Base-by-base conservation (phyloP, 2,329 filamentous ascomycete species). In the Ascochyta pisi region DNA sequence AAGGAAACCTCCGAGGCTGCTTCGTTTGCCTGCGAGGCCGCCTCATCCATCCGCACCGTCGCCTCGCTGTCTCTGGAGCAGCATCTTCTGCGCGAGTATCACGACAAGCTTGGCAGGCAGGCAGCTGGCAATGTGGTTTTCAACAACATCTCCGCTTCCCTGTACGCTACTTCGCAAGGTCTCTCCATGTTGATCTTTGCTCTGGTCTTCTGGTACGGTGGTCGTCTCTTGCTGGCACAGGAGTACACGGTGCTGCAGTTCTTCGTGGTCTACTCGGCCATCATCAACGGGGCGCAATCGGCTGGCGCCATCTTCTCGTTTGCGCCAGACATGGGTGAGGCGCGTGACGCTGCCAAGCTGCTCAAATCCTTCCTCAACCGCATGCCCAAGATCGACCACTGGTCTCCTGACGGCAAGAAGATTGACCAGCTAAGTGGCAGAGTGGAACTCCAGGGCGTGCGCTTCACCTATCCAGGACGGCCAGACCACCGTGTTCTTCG, bases 251-350 rank as follows among this genome's bases (percentile, higher is more conserved):
- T 94, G 68, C 93, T 96, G 77, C 89, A 94, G 63, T 98, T 98
- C 83, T 99, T 97, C 78, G 81, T 98, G 46, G 92, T 91, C 70
- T 97, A 96, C 78, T 86, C 88, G 57, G 83, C 92, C 41, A 85
- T 98, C 66, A 90, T 97, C 68, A 97, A 96, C 68, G 92, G 93
- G 50, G 90, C 92, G 0, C 94, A 98, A 75, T 94, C 92, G 1
- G 94, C 94, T 2, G 95, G 94, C 12, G 91, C 89, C 1, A 89
- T 98, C 66, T 98, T 98, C 79, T 92, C 89, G 0, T 98, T 97
- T 70, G 91, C 94, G 0, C 93, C 94, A 0, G 94, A 98, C 64
- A 97, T 98, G 92, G 91, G 93, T 65, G 97, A 98, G 78, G 94
- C 94, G 0, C 82, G 97, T 23, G 89, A 93, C 53, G 91, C 94